Evolutionary conservation across 75 land plant species (phyloP).

Genomic region (Adiantum capillusveneris): DNA sequence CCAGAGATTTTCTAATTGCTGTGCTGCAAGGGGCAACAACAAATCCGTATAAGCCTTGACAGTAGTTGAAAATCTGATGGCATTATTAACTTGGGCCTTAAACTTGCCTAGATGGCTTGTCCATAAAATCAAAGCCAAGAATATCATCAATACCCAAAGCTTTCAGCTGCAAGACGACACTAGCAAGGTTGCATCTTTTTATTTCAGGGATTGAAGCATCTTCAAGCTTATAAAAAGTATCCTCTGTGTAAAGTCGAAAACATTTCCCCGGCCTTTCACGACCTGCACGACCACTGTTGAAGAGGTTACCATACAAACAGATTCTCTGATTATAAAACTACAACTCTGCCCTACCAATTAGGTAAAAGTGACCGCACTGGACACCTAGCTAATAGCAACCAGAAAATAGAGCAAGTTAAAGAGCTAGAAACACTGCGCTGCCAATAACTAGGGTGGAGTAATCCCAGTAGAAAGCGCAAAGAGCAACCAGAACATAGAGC

Average conservation of each 20-base stretch:
- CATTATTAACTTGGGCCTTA: neutral
- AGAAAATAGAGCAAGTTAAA: too few species aligned
- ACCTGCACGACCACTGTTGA: conserved; percentile 94
- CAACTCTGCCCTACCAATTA: too few species aligned
- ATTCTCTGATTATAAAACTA: too few species aligned
- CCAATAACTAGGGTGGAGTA: too few species aligned
- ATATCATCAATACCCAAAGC: conserved; percentile 91
- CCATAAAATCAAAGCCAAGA: conserved; percentile 90
- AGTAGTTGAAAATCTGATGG: conserved; percentile 23
- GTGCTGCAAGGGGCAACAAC: conserved; percentile 60
- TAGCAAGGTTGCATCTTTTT: conserved; percentile 86
- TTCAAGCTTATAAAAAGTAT: conserved; percentile 53
- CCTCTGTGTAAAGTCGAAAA: conserved; percentile 77
- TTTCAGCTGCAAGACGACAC: conserved; percentile 88
- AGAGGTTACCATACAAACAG: conserved; percentile 7
- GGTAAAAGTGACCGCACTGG: too few species aligned
- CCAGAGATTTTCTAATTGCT: too few species aligned
- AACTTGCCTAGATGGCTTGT: conserved; percentile 73
- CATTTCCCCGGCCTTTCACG: conserved; percentile 95
- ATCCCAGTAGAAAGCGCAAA: too few species aligned
- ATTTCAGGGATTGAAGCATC: conserved; percentile 89
- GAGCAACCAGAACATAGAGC: too few species aligned
- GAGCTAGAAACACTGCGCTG: too few species aligned
- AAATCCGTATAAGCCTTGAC: conserved; percentile 87
- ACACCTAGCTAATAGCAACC: too few species aligned